A percentile compares a stretch with the other conserved stretches of the same genome.
Evolutionary conservation across 140 eudicot species (phyloP).

Genomic region (Bidens hawaiensis): DNA sequence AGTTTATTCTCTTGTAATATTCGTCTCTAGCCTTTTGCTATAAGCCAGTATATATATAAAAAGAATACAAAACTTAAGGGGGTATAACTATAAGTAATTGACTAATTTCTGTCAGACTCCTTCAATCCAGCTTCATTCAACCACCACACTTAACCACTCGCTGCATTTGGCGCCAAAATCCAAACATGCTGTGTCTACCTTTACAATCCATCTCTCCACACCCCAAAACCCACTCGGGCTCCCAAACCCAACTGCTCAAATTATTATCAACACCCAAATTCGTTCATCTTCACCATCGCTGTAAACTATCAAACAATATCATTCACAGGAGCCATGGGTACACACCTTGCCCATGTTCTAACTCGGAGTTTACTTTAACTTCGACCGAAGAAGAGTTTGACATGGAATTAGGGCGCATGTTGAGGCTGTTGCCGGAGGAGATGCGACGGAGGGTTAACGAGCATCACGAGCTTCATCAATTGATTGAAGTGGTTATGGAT

Average conservation of each 20-base stretch:
- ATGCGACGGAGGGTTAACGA: no score
- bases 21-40: no score
- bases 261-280: conserved; percentile 19
- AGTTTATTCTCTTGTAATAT: no score
- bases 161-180: conserved; percentile 39
- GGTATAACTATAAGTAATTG: no score
- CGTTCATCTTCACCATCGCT: neutral
- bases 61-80: no score
- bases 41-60: no score
- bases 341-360: conserved; percentile 18
- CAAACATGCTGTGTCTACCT: conserved; percentile 33
- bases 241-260: conserved; percentile 13
- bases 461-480: conserved; percentile 56
- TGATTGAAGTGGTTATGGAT: conserved; percentile 95
- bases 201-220: no score
- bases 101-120: no score
- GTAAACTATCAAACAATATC: conserved; percentile 5
- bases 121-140: no score
- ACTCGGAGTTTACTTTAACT: neutral
- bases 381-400: conserved; percentile 43
- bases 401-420: conserved; percentile 60
- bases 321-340: conserved; percentile 5
- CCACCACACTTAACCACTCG: no score
- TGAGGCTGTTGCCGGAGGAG: conserved; percentile 66
- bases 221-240: conserved; percentile 11